Percentiles rank a stretch among this genome's conserved stretches.
These are phyloP conservation scores for Rhodamnia argentea DNA, from an alignment of 345 rosid genomes.

Conservation along the genomic window DNA sequence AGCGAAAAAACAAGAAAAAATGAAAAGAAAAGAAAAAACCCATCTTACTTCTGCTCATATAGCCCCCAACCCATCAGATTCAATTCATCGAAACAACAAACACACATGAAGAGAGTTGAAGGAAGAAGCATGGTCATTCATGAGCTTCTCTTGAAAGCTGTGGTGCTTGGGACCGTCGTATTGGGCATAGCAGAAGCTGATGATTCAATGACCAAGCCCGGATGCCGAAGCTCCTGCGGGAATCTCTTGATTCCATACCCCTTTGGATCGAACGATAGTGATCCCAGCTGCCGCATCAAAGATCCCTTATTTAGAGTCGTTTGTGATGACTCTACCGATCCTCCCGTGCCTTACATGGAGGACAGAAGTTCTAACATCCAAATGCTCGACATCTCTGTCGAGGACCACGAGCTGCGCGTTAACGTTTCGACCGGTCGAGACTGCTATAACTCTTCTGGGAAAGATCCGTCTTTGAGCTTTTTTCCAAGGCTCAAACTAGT, in stretches of 20 bases:
- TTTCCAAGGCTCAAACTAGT: not conserved
- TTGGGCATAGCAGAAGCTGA: not conserved
- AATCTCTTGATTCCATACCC: not conserved
- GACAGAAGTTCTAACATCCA: accelerated
- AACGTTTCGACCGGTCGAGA: not conserved
- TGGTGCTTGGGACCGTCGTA: not conserved
- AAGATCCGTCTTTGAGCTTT: not conserved
- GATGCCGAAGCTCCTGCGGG: not conserved
- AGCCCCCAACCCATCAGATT: not conserved
- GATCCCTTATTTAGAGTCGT: accelerated
- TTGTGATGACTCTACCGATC: not conserved
- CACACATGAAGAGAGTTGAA: too few relatives aligned
- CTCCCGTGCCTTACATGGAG: not conserved
- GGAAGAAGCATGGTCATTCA: too few relatives aligned
- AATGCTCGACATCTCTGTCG: not conserved
- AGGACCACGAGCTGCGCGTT: not conserved
- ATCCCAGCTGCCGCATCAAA: not conserved
- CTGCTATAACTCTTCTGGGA: not conserved
- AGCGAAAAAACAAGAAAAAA: too few relatives aligned
- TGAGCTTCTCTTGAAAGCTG: too few relatives aligned
- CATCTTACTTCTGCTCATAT: not conserved
- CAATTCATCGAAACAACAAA: not conserved
- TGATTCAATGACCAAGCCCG: not conserved
- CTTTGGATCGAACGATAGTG: not conserved
- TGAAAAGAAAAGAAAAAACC: too few relatives aligned